These are phyloP conservation scores for Rugosomyces carneus DNA, from an alignment of 1,284 basidiomycete genomes.

Conservation along the genomic window DNA sequence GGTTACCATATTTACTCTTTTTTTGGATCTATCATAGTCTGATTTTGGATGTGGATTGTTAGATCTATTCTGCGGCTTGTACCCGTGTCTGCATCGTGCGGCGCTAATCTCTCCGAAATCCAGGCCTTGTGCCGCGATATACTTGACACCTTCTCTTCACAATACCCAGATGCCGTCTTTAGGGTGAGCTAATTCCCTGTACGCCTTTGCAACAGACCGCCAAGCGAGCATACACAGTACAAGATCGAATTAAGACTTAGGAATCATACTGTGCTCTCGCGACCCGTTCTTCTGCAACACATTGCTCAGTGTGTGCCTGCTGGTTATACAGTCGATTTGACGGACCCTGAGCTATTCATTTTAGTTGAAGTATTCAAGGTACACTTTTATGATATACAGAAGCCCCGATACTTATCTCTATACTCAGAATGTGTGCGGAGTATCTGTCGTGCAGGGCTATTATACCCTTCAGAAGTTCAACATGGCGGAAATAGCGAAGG, in stretches of 20 bases:
- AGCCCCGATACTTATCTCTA: neutral
- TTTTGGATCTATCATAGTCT: neutral
- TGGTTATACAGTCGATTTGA: constrained; percentile 59
- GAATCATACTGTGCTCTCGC: constrained; percentile 63
- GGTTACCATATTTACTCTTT: constrained; percentile 34
- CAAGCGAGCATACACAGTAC: constrained; percentile 42
- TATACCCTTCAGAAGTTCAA: constrained; percentile 25
- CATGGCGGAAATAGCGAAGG: constrained; percentile 56
- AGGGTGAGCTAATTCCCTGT: constrained; percentile 32
- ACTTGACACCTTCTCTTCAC: constrained; percentile 45
- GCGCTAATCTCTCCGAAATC: constrained; percentile 65
- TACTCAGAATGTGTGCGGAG: constrained; percentile 58
- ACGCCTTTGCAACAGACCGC: neutral
- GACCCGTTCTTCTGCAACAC: constrained; percentile 53
- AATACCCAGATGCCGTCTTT: constrained; percentile 36
- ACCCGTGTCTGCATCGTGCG: constrained; percentile 61
- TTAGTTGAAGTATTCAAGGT: constrained; percentile 81
- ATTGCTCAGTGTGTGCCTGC: constrained; percentile 65
- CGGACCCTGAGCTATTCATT: constrained; percentile 63
- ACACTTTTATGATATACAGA: constrained; percentile 12
- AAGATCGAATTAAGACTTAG: constrained; percentile 71
- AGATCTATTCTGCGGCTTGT: constrained; percentile 67
- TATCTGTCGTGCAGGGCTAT: neutral
- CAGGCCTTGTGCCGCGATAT: constrained; percentile 49
- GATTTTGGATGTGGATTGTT: no score